Conservation (phyloP, 2,329 filamentous ascomycete genomes). For the Epichloe uncinata region DNA sequence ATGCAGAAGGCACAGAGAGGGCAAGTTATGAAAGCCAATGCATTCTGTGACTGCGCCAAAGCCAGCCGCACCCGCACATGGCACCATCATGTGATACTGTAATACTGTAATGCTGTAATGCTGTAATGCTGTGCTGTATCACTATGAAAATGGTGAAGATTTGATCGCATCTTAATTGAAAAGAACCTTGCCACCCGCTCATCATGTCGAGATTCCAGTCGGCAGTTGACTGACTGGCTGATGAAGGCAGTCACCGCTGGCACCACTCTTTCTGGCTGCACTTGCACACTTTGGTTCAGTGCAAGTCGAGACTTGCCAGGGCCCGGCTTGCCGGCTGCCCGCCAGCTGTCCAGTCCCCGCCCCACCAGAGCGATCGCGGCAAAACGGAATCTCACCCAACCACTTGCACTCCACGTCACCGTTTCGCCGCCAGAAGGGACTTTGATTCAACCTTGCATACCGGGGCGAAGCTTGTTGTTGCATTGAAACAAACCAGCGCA, state of each 20-base stretch:
- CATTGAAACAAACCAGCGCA: background rate
- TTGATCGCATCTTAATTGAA: too few species aligned
- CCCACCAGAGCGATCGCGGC: constrained; percentile 6
- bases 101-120: too few species aligned
- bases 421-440: background rate
- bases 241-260: background rate
- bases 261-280: background rate
- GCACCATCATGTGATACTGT: background rate
- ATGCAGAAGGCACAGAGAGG: too few species aligned
- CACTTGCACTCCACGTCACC: constrained; percentile 1
- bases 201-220: background rate
- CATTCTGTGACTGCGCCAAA: too few species aligned
- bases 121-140: background rate
- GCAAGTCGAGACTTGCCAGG: too few species aligned
- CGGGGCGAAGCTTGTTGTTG: background rate
- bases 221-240: background rate
- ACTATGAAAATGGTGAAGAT: background rate
- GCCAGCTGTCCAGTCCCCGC: background rate
- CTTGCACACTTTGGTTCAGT: background rate
- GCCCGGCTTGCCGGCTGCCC: too few species aligned
- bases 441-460: background rate
- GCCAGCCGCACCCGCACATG: background rate
- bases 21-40: too few species aligned
- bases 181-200: too few species aligned
- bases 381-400: background rate